Conservation (phyloP, 768 basidiomycete genomes). For the Pluteus cervinus region DNA sequence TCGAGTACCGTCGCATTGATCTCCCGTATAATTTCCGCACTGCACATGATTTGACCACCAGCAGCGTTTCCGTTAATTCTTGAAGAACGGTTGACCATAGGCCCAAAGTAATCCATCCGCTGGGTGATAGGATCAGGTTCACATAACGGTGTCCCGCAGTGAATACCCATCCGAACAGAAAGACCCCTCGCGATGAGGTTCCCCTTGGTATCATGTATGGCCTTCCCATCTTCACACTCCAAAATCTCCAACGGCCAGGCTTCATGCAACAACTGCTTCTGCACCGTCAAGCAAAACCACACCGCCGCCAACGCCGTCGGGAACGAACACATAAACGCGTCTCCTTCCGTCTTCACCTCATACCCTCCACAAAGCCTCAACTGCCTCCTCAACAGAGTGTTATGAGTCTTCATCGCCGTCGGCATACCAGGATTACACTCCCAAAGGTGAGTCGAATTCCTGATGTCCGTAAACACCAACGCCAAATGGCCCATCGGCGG, state of each 20-base stretch:
- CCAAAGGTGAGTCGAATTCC: slow-evolving; percentile 95
- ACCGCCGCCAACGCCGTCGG: slow-evolving; percentile 80
- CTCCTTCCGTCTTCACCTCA: slow-evolving; percentile 99
- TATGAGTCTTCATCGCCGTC: slow-evolving; percentile 87
- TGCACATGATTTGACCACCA: slow-evolving; percentile 93
- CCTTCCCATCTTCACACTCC: slow-evolving; percentile 87
- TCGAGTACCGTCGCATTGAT: slow-evolving; percentile 59
- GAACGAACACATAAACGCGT: slow-evolving; percentile 99
- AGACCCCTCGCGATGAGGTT: slow-evolving; percentile 78
- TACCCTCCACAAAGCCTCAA: slow-evolving; percentile 91
- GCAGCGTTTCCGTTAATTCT: slow-evolving; percentile 77
- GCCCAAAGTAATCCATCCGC: slow-evolving; percentile 98
- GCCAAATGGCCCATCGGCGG: slow-evolving; percentile 86
- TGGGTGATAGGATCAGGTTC: slow-evolving; percentile 87
- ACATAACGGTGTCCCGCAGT: slow-evolving; percentile 85
- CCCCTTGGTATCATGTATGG: slow-evolving; percentile 61
- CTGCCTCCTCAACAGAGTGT: slow-evolving; percentile 76
- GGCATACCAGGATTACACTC: slow-evolving; percentile 95
- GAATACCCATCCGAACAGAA: slow-evolving; percentile 96
- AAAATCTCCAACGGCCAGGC: slow-evolving; percentile 92
- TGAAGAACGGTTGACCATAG: slow-evolving; percentile 91
- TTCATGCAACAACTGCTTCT: slow-evolving; percentile 73
- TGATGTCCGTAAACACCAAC: slow-evolving; percentile 96
- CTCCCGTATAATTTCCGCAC: slow-evolving; percentile 81
- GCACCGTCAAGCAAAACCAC: slow-evolving; percentile 87